Percentiles rank a stretch among this genome's conserved stretches.
phyloP scores from a whole-genome alignment of 768 basidiomycete species.

The Phanerodontia chrysosporium region DNA sequence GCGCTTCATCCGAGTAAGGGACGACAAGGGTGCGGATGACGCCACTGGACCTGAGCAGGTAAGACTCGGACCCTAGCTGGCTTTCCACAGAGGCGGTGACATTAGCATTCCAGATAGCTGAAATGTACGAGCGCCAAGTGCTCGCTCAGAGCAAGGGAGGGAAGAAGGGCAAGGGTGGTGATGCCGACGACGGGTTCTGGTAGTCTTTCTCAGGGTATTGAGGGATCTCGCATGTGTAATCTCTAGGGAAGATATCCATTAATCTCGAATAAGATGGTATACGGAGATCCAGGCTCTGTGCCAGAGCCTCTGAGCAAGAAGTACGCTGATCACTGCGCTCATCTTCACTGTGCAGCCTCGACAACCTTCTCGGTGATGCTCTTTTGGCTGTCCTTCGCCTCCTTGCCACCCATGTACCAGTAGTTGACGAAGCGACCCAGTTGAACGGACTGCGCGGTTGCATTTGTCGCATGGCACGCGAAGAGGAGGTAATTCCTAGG shows the following conservation, averaged over 20 bases:
- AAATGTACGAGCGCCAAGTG: conserved; percentile 90
- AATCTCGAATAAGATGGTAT: not conserved
- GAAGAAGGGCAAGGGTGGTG: conserved; percentile 63
- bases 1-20: conserved; percentile 85
- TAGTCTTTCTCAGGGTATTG: conserved; percentile 26
- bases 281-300: not conserved
- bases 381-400: conserved; percentile 42
- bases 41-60: conserved; percentile 93
- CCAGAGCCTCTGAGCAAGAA: not conserved
- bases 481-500: conserved; percentile 96
- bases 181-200: conserved; percentile 77
- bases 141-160: conserved; percentile 71
- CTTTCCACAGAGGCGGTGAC: conserved; percentile 8
- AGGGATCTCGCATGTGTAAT: not conserved
- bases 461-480: conserved; percentile 91
- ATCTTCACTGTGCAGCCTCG: not conserved
- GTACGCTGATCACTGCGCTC: not conserved
- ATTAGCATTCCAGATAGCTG: conserved; percentile 59
- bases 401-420: conserved; percentile 86
- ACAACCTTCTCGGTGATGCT: not conserved
- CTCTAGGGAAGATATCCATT: not conserved
- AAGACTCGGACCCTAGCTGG: conserved; percentile 16
- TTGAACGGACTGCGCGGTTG: conserved; percentile 80
- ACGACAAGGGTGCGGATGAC: conserved; percentile 91
- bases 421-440: conserved; percentile 84